phyloP scores from a whole-genome alignment of 225 moss, liverwort and hornwort genomes.

The Thuidium tamariscinum region DNA sequence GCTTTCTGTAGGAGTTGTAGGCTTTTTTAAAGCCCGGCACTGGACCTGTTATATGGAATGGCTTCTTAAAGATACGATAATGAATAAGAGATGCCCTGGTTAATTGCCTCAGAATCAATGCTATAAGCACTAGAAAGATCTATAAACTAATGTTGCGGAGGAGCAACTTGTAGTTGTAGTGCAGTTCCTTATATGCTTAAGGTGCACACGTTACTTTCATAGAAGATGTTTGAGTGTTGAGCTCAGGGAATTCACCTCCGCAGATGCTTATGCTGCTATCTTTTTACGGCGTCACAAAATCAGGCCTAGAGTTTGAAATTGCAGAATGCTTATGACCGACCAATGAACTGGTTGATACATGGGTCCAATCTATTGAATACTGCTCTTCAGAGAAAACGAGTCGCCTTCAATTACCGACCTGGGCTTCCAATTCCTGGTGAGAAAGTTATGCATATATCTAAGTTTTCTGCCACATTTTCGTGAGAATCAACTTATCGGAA shows the following conservation, averaged over 20 bases:
- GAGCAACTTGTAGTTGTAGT: background rate
- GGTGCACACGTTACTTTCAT: background rate
- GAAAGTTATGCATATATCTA: background rate
- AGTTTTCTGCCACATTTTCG: background rate
- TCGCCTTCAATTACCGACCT: slow-evolving; percentile 64
- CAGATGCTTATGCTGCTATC: slow-evolving; percentile 26
- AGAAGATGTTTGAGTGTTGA: slow-evolving; percentile 5
- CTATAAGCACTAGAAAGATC: background rate
- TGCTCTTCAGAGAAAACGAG: slow-evolving; percentile 50
- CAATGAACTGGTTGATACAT: slow-evolving; percentile 37
- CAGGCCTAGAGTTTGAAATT: slow-evolving; percentile 35
- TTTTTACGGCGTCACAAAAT: slow-evolving; percentile 18
- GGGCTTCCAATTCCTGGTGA: slow-evolving; percentile 89
- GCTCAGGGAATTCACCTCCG: slow-evolving; percentile 5
- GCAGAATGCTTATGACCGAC: slow-evolving; percentile 41
- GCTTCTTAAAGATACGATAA: background rate
- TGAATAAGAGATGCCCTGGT: background rate
- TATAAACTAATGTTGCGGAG: background rate
- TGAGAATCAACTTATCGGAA: background rate
- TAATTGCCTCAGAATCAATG: background rate
- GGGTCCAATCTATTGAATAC: slow-evolving; percentile 25
- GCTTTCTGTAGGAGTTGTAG: background rate
- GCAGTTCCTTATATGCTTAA: background rate
- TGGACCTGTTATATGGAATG: background rate
- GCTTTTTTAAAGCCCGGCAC: background rate